Evolutionary conservation across 2,329 filamentous ascomycete genomes (phyloP).

Genomic region (Phaeophleospora eucalypticola): DNA sequence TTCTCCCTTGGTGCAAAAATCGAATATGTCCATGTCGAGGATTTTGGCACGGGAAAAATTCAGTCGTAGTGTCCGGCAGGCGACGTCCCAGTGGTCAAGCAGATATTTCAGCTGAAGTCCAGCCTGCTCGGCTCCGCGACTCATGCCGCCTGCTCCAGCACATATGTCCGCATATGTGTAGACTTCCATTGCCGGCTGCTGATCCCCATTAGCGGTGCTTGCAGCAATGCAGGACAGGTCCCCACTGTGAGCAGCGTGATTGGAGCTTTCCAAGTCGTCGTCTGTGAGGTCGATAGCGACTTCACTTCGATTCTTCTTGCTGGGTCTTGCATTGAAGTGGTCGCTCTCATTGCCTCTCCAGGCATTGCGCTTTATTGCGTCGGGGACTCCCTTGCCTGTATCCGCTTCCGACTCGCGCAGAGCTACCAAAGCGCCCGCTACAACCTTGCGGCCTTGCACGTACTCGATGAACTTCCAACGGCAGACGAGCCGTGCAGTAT

Average conservation of each 20-base stretch:
- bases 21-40: slow-evolving; percentile 23
- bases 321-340: no score
- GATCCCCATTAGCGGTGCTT: no score
- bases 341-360: no score
- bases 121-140: slow-evolving; percentile 56
- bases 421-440: background rate
- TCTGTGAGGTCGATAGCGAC: no score
- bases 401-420: slow-evolving; percentile 5
- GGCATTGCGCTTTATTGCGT: no score
- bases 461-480: slow-evolving; percentile 46
- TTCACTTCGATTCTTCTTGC: no score
- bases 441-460: background rate
- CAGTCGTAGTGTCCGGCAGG: slow-evolving; percentile 53
- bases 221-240: no score
- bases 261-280: no score
- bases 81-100: slow-evolving; percentile 54
- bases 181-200: no score
- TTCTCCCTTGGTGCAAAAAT: no score
- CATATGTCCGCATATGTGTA: slow-evolving; percentile 63
- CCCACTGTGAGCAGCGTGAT: no score
- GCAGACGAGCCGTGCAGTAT: slow-evolving; percentile 41
- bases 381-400: background rate
- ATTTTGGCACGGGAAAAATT: slow-evolving; percentile 51
- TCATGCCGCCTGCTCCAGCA: slow-evolving; percentile 68
- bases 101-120: slow-evolving; percentile 56